Conservation (phyloP, 768 basidiomycete genomes). For the Neoboletus subvelutipes region DNA sequence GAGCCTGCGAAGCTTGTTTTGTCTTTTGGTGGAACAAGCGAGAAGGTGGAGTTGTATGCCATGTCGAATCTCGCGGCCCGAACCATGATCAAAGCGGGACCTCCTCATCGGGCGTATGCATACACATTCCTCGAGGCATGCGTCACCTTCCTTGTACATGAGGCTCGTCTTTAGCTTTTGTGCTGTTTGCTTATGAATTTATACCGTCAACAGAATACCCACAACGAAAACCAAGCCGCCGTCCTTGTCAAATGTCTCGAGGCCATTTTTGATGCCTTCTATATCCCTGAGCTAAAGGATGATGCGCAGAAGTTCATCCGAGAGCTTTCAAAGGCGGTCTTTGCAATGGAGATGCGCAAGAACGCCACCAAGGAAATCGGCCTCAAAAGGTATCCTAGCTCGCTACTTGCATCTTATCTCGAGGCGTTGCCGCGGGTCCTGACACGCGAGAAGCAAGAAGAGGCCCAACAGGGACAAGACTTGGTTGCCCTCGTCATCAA, state of each 20-base stretch:
- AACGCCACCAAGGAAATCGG: conserved; percentile 53
- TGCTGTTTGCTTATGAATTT: background rate
- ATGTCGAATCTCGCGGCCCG: conserved; percentile 63
- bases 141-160: conserved; percentile 67
- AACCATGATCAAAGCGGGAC: conserved; percentile 51
- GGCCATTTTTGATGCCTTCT: conserved; percentile 75
- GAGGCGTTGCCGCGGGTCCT: conserved; percentile 79
- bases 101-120: conserved; percentile 48
- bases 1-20: conserved; percentile 70
- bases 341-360: conserved; percentile 71
- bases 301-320: conserved; percentile 70
- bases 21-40: conserved; percentile 67
- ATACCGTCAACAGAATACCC: conserved; percentile 53
- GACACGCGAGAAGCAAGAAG: conserved; percentile 60
- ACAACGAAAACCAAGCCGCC: conserved; percentile 70
- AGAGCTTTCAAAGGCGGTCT: conserved; percentile 67
- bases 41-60: conserved; percentile 66
- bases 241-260: conserved; percentile 70
- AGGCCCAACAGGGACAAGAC: conserved; percentile 57
- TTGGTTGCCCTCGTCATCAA: conserved; percentile 63
- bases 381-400: conserved; percentile 52
- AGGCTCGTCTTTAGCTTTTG: conserved; percentile 47
- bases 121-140: conserved; percentile 72
- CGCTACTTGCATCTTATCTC: conserved; percentile 67
- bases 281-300: conserved; percentile 64